Percentiles rank a stretch among this genome's conserved stretches.
Evolutionary conservation across 2,329 filamentous ascomycete species (phyloP).

Genomic region (Paraconiothyrium brasiliense): DNA sequence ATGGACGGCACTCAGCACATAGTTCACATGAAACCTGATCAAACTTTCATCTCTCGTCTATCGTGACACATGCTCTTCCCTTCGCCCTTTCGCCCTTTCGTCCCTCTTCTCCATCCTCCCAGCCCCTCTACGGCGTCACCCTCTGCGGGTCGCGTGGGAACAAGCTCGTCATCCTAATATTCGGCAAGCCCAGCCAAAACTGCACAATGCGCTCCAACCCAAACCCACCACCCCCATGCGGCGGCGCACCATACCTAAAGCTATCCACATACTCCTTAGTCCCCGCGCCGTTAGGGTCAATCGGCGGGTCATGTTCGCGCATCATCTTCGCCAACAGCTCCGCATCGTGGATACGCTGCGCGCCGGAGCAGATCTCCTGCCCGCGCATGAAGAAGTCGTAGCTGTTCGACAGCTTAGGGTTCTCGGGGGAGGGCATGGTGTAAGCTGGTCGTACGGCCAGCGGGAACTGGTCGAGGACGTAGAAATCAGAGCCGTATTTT

Average conservation of each 20-base stretch:
- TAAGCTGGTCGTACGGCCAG: slow-evolving; percentile 90
- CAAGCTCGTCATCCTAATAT: slow-evolving; percentile 68
- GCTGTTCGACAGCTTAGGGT: slow-evolving; percentile 64
- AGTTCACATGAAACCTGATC: no score
- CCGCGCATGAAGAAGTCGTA: slow-evolving; percentile 78
- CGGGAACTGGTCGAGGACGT: slow-evolving; percentile 96
- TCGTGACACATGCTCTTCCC: slow-evolving; percentile 1
- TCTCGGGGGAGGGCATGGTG: slow-evolving; percentile 72
- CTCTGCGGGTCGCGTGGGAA: slow-evolving; percentile 72
- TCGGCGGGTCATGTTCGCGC: slow-evolving; percentile 63
- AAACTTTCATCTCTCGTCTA: neutral
- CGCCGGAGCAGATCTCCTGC: slow-evolving; percentile 74
- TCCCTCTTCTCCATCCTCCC: neutral
- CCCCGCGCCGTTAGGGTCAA: slow-evolving; percentile 67
- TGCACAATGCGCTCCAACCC: slow-evolving; percentile 73
- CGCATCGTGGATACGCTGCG: slow-evolving; percentile 72
- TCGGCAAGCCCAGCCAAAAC: slow-evolving; percentile 72
- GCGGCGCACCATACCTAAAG: slow-evolving; percentile 71
- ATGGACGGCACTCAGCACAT: no score
- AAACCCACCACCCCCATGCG: slow-evolving; percentile 71
- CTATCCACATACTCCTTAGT: slow-evolving; percentile 71
- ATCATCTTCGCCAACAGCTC: slow-evolving; percentile 67
- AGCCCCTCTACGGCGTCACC: slow-evolving; percentile 52
- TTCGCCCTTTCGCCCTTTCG: neutral
- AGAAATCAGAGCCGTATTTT: slow-evolving; percentile 96